Evolutionary conservation across 208 protist species (phyloP).

Genomic region (Entamoeba histolytica): DNA sequence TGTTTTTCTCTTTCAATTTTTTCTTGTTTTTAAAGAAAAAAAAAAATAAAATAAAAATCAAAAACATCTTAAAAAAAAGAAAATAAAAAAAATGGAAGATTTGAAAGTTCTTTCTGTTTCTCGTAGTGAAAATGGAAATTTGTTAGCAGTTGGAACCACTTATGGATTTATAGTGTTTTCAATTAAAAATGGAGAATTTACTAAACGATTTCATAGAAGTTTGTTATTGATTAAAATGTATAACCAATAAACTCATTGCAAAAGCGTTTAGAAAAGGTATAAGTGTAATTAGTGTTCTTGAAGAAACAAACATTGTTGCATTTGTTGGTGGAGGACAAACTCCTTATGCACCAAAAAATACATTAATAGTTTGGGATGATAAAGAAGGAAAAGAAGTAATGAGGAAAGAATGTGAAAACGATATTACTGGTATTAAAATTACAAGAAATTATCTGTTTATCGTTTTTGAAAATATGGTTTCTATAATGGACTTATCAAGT

Average conservation of each 20-base stretch:
- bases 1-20: too few species aligned
- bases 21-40: too few species aligned
- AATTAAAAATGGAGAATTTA: not conserved
- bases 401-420: not conserved
- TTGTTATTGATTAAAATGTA: not conserved
- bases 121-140: not conserved
- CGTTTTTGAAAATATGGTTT: not conserved
- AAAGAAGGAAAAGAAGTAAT: not conserved
- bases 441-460: not conserved
- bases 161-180: not conserved
- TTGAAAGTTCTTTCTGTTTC: not conserved
- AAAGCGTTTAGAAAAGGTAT: not conserved
- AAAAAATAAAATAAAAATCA: too few species aligned
- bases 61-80: not conserved
- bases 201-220: not conserved
- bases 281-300: not conserved
- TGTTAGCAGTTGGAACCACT: not conserved
- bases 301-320: not conserved
- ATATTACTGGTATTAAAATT: not conserved
- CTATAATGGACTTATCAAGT: not conserved
- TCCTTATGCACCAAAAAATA: not conserved
- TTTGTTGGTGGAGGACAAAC: not conserved
- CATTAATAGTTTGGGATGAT: not conserved
- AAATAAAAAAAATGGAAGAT: not conserved
- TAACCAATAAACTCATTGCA: too few species aligned